Percentiles rank a stretch among this genome's conserved stretches.
Evolutionary conservation across 2,329 filamentous ascomycete species (phyloP).

Genomic region (Setomelanomma holmii): DNA sequence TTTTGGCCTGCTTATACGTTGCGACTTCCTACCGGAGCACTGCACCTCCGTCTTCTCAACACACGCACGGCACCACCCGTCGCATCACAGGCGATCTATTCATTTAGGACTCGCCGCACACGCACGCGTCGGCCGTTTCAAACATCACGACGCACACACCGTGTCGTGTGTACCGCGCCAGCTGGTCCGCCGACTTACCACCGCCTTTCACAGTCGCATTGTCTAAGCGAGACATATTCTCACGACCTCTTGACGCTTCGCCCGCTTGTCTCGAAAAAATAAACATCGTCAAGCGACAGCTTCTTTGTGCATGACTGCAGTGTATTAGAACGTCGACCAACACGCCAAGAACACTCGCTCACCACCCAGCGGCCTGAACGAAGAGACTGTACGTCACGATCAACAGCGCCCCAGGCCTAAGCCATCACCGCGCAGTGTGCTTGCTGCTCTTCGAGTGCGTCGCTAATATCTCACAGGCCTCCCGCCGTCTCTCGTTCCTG

Average conservation of each 20-base stretch:
- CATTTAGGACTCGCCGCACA: slow-evolving; percentile 47
- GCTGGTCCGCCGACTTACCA: slow-evolving; percentile 15
- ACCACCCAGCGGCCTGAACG: slow-evolving; percentile 41
- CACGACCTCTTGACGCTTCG: slow-evolving; percentile 30
- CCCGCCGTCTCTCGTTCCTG: slow-evolving; percentile 52
- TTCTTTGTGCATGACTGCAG: slow-evolving; percentile 47
- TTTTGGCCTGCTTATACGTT: slow-evolving; percentile 9
- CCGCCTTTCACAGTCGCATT: slow-evolving; percentile 19
- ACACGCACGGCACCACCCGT: slow-evolving; percentile 16
- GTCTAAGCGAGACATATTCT: slow-evolving; percentile 33
- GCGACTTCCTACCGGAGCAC: slow-evolving; percentile 14
- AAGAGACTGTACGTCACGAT: slow-evolving; percentile 50
- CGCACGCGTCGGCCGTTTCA: slow-evolving; percentile 11
- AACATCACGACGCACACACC: slow-evolving; percentile 17
- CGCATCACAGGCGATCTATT: slow-evolving; percentile 48
- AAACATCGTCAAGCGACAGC: slow-evolving; percentile 21
- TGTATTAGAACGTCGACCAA: slow-evolving; percentile 41
- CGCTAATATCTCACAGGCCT: slow-evolving; percentile 42
- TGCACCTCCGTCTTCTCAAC: slow-evolving; percentile 8
- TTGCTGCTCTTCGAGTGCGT: neutral
- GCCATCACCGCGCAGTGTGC: neutral
- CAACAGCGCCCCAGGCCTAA: neutral
- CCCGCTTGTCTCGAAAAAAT: slow-evolving; percentile 25
- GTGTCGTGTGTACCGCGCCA: slow-evolving; percentile 13
- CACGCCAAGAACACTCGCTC: slow-evolving; percentile 48